Evolutionary conservation across 805 yeast genomes (phyloP).

Genomic region (Candida nonsorbophila): DNA sequence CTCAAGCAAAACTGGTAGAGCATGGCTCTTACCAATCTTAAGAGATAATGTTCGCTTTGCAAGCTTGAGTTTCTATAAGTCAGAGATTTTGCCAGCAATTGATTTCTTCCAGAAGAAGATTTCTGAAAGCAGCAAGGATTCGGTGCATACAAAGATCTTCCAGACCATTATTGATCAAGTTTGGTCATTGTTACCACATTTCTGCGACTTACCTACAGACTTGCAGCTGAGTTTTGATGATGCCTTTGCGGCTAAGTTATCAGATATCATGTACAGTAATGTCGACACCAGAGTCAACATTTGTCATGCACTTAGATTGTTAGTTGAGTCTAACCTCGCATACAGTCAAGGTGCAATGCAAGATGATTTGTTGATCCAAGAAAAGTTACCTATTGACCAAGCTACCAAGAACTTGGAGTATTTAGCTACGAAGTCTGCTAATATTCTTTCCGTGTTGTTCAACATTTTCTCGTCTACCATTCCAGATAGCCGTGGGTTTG

Average conservation of each 20-base stretch:
- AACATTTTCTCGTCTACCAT: slow-evolving; percentile 89
- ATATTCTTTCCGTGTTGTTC: slow-evolving; percentile 79
- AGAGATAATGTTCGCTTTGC: slow-evolving; percentile 82
- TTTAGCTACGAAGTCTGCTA: slow-evolving; percentile 61
- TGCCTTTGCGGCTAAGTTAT: slow-evolving; percentile 69
- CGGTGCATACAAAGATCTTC: slow-evolving; percentile 72
- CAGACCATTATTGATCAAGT: slow-evolving; percentile 85
- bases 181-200: slow-evolving; percentile 87
- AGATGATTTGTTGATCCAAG: slow-evolving; percentile 53
- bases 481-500: slow-evolving; percentile 76
- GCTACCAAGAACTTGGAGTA: slow-evolving; percentile 58
- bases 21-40: slow-evolving; percentile 88
- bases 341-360: slow-evolving; percentile 56
- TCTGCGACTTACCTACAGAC: slow-evolving; percentile 83
- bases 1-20: slow-evolving; percentile 68
- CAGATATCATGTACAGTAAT: slow-evolving; percentile 69
- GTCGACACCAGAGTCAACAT: slow-evolving; percentile 75
- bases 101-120: slow-evolving; percentile 49
- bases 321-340: slow-evolving; percentile 71
- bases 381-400: slow-evolving; percentile 52
- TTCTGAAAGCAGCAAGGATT: slow-evolving; percentile 42
- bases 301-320: slow-evolving; percentile 71
- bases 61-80: slow-evolving; percentile 55
- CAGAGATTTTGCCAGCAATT: slow-evolving; percentile 61
- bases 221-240: slow-evolving; percentile 59